Evolutionary conservation across 2,329 filamentous ascomycete genomes (phyloP), one percentile per base, ranked within the genome.

Genomic region (Fonsecaea nubica): DNA sequence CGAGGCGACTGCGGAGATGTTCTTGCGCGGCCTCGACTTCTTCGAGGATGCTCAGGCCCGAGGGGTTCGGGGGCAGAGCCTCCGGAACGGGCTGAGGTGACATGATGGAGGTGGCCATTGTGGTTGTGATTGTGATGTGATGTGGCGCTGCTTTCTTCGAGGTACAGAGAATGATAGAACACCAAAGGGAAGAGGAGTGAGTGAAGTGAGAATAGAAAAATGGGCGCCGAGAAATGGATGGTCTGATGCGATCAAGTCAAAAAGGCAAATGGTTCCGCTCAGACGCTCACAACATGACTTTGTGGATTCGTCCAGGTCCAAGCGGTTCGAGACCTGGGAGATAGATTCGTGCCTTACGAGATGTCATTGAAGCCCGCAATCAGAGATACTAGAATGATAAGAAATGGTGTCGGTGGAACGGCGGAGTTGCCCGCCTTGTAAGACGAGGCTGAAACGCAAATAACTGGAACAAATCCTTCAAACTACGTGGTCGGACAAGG

Each of bases 1-100:
- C 69, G 9, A 72, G 63, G 21, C 71, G 69, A 6, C 50, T 50
- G 18, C 70, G 69, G 36, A 72, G 71, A 7, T 57, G 57, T 13
- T 62, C 50, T 57, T 70, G 68, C 21, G 67, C 63, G 6, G 69
- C 69, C 25, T 62, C 63, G 53, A 72, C 68, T 60, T 72, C 71
- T 45, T 69, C 69, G 12, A 63, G 38, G 40, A 72, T 69, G 36
- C 30, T 72, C 3, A 36, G 52, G 18, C 60, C 56, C 21, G 60
- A 18, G 1, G 58, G 15, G n/a, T 63, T 60, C 3, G 55, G 32
- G n/a, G 63, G 35, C 36, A 55, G 42, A n/a, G 57, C 35, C 13
- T 64, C 58, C 2, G 63, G 64, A 25, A 64, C 64, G 3, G 62
- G 63, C 13, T 58, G 59, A 25, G 67, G 58, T 35, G 30, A 58